Conservation (phyloP, 495 filamentous ascomycete genomes). For the Annulohypoxylon moriforme region DNA sequence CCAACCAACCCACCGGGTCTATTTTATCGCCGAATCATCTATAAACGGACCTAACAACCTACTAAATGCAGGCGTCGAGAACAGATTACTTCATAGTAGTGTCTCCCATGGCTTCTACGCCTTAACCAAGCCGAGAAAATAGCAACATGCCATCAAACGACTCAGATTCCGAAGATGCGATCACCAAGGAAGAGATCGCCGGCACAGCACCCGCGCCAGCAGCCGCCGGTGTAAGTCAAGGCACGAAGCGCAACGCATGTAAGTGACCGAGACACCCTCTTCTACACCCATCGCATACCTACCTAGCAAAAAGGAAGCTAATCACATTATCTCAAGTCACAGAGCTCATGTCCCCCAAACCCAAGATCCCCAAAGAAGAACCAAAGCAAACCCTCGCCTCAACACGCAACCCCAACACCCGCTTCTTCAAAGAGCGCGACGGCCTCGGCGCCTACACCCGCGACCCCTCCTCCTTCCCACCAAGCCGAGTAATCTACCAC, state of each 20-base stretch:
- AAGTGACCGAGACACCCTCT: slow-evolving; percentile 24
- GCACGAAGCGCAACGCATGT: slow-evolving; percentile 48
- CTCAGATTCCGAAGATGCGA: slow-evolving; percentile 44
- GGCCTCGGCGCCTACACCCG: slow-evolving; percentile 77
- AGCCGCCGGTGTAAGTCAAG: slow-evolving; percentile 27
- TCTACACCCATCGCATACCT: not conserved
- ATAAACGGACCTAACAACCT: slow-evolving; percentile 1
- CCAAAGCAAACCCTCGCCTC: slow-evolving; percentile 49
- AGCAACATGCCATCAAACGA: slow-evolving; percentile 38
- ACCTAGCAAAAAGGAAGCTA: not conserved
- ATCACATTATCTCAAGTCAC: slow-evolving; percentile 57
- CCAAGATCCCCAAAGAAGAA: slow-evolving; percentile 52
- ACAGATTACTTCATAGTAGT: not conserved
- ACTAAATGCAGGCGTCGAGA: slow-evolving; percentile 10
- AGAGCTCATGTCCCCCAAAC: slow-evolving; percentile 74
- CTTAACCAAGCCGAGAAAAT: not conserved
- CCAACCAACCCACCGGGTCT: slow-evolving; percentile 25
- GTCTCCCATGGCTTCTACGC: not conserved
- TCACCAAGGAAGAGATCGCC: slow-evolving; percentile 46
- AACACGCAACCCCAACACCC: slow-evolving; percentile 29
- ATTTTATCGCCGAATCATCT: slow-evolving; percentile 38
- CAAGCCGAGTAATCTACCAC: slow-evolving; percentile 73
- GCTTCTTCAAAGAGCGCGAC: slow-evolving; percentile 62
- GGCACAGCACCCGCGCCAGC: slow-evolving; percentile 37
- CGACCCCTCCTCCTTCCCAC: slow-evolving; percentile 72